Conservation (phyloP, 176 grass and related monocot genomes). For the Carex littledalei region DNA sequence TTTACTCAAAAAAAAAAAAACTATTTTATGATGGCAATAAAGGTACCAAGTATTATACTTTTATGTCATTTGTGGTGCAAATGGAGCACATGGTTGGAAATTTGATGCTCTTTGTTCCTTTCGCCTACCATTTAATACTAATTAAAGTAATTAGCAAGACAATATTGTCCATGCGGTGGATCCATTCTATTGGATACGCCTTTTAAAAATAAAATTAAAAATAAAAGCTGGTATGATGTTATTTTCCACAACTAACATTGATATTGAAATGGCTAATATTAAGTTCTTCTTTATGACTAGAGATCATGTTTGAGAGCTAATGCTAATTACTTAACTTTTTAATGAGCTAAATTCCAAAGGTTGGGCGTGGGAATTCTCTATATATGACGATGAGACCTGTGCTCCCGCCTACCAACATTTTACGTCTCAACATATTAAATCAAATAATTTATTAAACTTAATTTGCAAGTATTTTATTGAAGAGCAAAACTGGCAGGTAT, state of each 20-base stretch:
- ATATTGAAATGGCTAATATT: neutral
- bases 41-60: no score
- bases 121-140: no score
- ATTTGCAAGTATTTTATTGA: neutral
- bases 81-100: no score
- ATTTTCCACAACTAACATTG: constrained; percentile 1
- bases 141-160: no score
- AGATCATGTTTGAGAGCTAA: neutral
- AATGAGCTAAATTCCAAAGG: neutral
- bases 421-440: neutral
- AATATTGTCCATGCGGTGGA: no score
- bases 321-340: neutral
- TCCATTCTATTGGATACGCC: no score
- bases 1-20: no score
- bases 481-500: neutral
- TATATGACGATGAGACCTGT: neutral
- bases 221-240: neutral
- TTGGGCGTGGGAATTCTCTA: neutral
- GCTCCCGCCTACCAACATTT: neutral
- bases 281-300: neutral
- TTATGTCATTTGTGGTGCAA: no score
- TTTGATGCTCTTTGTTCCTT: no score
- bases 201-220: neutral
- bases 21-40: no score
- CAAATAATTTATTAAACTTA: neutral